phyloP scores from a whole-genome alignment of 441 rosid genomes.

The Pelargonium cotyledonis region DNA sequence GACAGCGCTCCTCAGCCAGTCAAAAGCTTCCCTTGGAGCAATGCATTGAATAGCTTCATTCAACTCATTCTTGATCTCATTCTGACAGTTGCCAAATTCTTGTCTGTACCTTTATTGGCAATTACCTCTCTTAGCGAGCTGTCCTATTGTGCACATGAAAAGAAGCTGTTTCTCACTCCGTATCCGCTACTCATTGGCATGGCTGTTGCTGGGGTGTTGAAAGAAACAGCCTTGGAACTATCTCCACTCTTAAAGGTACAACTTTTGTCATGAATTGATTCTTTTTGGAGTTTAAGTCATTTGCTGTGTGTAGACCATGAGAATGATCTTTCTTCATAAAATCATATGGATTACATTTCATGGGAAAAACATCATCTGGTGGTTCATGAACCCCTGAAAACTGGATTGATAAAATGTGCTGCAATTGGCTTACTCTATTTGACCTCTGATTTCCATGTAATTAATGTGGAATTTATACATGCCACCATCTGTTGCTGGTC shows the following conservation, averaged over 20 bases:
- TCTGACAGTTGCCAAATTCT: constrained; percentile 52
- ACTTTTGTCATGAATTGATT: constrained; percentile 3
- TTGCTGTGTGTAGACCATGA: neutral
- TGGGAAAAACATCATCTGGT: neutral
- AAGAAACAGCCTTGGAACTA: constrained; percentile 50
- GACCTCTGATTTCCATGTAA: neutral
- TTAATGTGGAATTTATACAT: neutral
- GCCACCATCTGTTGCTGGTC: neutral
- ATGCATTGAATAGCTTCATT: constrained; percentile 55
- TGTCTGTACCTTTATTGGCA: constrained; percentile 57
- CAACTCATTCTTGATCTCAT: constrained; percentile 66
- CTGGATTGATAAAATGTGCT: neutral
- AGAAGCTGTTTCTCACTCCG: constrained; percentile 57
- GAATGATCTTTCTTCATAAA: neutral
- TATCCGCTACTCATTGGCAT: constrained; percentile 67
- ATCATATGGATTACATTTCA: neutral
- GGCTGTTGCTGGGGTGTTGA: constrained; percentile 45
- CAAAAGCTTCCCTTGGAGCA: constrained; percentile 76
- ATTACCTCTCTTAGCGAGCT: constrained; percentile 80
- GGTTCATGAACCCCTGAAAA: neutral
- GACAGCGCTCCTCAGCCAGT: constrained; percentile 58
- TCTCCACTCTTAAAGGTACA: constrained; percentile 74
- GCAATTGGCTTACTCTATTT: neutral
- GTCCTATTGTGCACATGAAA: constrained; percentile 89
- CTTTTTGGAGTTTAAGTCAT: constrained; percentile 14